Base-by-base conservation (phyloP, 2,329 filamentous ascomycete genomes). In the Juglanconis sp. region DNA sequence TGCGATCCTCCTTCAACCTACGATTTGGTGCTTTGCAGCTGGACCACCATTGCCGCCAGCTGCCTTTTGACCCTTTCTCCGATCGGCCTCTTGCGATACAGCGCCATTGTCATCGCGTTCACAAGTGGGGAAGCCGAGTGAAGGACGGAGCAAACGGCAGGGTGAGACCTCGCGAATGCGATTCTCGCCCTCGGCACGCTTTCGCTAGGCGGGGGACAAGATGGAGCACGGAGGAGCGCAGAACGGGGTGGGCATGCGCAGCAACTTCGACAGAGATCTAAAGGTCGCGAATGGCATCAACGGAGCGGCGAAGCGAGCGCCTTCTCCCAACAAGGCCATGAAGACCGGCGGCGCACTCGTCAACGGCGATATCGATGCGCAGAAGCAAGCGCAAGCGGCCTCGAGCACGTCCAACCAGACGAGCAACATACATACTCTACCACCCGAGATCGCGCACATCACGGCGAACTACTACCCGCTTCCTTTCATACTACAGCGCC, bases 391-490 rank as follows among this genome's bases (percentile, higher is more conserved):
- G 15, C 56, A 59, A 60, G 51, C 59, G 40, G 64, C 36, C 69
- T 49, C 68, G 66, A 67, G 64, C 68, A 57, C 58, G 64, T 55
- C 68, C 69, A 65, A 68, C 52, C 63, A 70, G 57, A 67, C 69
- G 44, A 63, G 72, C 52, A 77, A 76, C 62, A 81, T 86, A 76
- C 83, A 85, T 68, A 79, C 86, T 62, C 73, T 87, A 1, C 85
- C 85, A 10, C 80, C 84, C 60, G 83, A 86, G 68, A 85, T 89
- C 42, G 74, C 77, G 42, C 91, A 96, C 69, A 89, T 96, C 61
- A 88, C 88, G 0, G 79, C 87, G 60, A 88, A 86, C 38, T 96
- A 92, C 71, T 82, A 94, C 59, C 87, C 91, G 4, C 81, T 98
- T 24, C 87, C 87, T 4, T 83, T 83, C 13, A 77, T 99, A 50